These are phyloP conservation scores for Talaromyces islandicus DNA, from an alignment of 2,329 filamentous ascomycete species.

Conservation along the genomic window DNA sequence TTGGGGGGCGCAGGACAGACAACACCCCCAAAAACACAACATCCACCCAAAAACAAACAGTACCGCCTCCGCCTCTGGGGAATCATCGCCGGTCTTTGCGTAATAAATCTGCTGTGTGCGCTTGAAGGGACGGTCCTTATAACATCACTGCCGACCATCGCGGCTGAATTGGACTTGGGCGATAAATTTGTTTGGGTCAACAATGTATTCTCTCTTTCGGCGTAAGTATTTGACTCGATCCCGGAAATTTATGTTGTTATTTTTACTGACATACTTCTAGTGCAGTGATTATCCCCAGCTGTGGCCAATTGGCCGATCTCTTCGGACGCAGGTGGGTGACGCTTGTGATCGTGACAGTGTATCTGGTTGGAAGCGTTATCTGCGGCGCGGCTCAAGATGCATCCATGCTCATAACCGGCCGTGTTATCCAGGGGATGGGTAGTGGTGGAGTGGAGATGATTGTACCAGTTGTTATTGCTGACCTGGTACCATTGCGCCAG, in stretches of 20 bases:
- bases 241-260: not conserved
- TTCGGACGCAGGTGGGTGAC: slow-evolving; percentile 11
- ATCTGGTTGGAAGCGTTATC: slow-evolving; percentile 10
- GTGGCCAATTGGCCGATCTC: slow-evolving; percentile 6
- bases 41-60: not conserved
- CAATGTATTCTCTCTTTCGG: slow-evolving; percentile 26
- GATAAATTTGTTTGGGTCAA: slow-evolving; percentile 30
- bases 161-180: slow-evolving; percentile 22
- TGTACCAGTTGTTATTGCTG: slow-evolving; percentile 45
- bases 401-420: slow-evolving; percentile 46
- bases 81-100: slow-evolving; percentile 20
- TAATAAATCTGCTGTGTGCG: slow-evolving; percentile 25
- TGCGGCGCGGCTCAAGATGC: slow-evolving; percentile 2
- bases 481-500: slow-evolving; percentile 46
- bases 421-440: slow-evolving; percentile 49
- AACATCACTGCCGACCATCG: slow-evolving; percentile 37
- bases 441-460: slow-evolving; percentile 40
- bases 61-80: not conserved
- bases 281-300: slow-evolving; percentile 1
- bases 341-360: slow-evolving; percentile 3
- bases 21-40: not conserved
- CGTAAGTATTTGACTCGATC: slow-evolving; percentile 2
- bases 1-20: not conserved
- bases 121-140: slow-evolving; percentile 34
- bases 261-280: not conserved